Base-by-base conservation (phyloP, 192 early-diverging fungal genomes). In the Diversispora eburnea region DNA sequence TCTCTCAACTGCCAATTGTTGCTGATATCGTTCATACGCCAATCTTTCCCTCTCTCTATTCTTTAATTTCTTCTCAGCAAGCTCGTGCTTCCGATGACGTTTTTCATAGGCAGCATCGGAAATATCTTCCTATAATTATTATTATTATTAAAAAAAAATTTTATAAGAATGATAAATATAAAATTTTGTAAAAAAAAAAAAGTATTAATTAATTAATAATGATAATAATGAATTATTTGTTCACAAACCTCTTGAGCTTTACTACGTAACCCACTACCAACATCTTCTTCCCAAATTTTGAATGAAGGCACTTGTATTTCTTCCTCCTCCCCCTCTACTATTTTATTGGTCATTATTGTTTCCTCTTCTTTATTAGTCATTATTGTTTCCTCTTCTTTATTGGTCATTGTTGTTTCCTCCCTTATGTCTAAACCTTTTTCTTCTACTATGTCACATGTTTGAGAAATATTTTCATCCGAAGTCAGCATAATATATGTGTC, bases 21-120 rank as follows among this genome's bases (percentile, higher is more conserved):
- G 86, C 52, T 87, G 86, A 41, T 85, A 84, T 78, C 84, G 76
- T 46, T 81, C 84, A 39, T 87, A 83, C 12, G 74, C 74, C 43
- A 87, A 61, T 25, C 80, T 80, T 74, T 87, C 86, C 57, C 80
- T 79, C 70, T 87, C 86, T 47, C 86, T 65, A 59, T 87, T 87
- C 66, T 85, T 87, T 45, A 84, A 55, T 59, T 80, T 85, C 65
- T 85, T 85, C 70, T 87, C 86, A 25, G 81, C 80, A 66, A 83
- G 76, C 64, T 87, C 84, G 52, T 83, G 79, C 52, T 85, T 85
- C 12, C 80, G 73, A 57, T 87, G 86, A 0, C 84, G 80, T 48
- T 80, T 80, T 25, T 83, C 69, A 57, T 87, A 87, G 39, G 77
- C 75, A n/a, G 74, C 82, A 55, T 84, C 82, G 7, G 77, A 45